Evolutionary conservation across 495 filamentous ascomycete species (phyloP).

Genomic region (Glutinoglossum americanum): DNA sequence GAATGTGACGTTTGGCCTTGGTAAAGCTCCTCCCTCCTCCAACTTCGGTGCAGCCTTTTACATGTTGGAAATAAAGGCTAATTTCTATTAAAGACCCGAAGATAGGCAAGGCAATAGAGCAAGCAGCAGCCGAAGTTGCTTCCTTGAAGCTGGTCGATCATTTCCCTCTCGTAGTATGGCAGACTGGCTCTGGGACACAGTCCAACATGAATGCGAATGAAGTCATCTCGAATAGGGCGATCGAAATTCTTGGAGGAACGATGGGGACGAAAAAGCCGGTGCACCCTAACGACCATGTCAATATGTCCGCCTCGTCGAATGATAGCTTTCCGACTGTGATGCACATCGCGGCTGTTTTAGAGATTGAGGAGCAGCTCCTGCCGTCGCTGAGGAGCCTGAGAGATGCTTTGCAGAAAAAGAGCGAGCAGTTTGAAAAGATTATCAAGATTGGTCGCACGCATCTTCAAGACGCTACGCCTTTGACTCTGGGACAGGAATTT

Average conservation of each 20-base stretch:
- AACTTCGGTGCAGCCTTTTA: conserved; percentile 6
- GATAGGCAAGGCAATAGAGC: conserved; percentile 79
- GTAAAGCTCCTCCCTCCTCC: conserved; percentile 28
- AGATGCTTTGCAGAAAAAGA: conserved; percentile 66
- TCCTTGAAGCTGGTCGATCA: conserved; percentile 87
- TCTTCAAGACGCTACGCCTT: conserved; percentile 88
- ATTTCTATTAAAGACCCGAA: conserved; percentile 45
- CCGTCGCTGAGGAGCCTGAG: conserved; percentile 65
- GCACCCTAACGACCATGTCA: conserved; percentile 98
- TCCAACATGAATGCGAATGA: conserved; percentile 99
- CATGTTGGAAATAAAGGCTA: conserved; percentile 10
- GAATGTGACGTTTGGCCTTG: conserved; percentile 87
- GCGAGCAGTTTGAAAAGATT: conserved; percentile 70
- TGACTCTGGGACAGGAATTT: conserved; percentile 95
- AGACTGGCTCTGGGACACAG: conserved; percentile 95
- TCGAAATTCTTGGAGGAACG: conserved; percentile 84
- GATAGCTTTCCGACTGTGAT: conserved; percentile 99
- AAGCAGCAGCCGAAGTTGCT: conserved; percentile 85
- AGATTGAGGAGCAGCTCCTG: conserved; percentile 68
- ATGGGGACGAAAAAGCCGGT: conserved; percentile 96
- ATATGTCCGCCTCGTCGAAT: conserved; percentile 96
- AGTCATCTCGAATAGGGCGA: conserved; percentile 97
- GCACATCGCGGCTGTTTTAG: conserved; percentile 94
- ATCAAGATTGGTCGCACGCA: conserved; percentile 99
- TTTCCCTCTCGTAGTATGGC: conserved; percentile 98